These are phyloP conservation scores for Oenanthe javanica DNA, from an alignment of 140 eudicot genomes.

Conservation along the genomic window DNA sequence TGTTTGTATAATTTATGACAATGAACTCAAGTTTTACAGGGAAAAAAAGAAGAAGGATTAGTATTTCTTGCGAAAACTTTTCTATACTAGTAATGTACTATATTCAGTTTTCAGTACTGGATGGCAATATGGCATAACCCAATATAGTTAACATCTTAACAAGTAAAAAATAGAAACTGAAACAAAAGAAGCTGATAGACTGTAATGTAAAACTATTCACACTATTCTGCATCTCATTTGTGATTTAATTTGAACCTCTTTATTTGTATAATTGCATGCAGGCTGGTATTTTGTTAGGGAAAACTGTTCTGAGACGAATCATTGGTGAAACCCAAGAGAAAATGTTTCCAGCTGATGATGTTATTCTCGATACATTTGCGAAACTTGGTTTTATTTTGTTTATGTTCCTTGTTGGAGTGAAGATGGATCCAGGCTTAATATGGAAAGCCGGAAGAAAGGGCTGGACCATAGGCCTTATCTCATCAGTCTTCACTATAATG, in stretches of 20 bases:
- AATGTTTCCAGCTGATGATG: not conserved
- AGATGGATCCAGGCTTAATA: not conserved
- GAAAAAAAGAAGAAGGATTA: too few species aligned
- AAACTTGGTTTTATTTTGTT: conserved; percentile 6
- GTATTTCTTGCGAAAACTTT: too few species aligned
- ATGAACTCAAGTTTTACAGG: too few species aligned
- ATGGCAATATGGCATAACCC: too few species aligned
- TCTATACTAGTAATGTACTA: too few species aligned
- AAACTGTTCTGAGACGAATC: not conserved
- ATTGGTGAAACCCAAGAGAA: not conserved
- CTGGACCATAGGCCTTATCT: not conserved
- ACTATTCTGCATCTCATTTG: not conserved
- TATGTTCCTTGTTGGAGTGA: conserved; percentile 14
- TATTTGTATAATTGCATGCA: not conserved
- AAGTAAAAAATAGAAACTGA: too few species aligned
- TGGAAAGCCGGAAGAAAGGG: not conserved
- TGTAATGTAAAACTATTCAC: too few species aligned
- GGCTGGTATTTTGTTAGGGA: conserved; percentile 10
- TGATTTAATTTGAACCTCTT: not conserved
- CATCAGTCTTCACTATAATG: not conserved
- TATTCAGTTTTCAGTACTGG: too few species aligned
- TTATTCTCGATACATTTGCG: not conserved
- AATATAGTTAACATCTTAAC: too few species aligned
- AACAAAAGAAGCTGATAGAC: too few species aligned
- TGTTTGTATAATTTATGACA: too few species aligned